Conservation (phyloP, 495 filamentous ascomycete species). For the Filosporella fistucella region DNA sequence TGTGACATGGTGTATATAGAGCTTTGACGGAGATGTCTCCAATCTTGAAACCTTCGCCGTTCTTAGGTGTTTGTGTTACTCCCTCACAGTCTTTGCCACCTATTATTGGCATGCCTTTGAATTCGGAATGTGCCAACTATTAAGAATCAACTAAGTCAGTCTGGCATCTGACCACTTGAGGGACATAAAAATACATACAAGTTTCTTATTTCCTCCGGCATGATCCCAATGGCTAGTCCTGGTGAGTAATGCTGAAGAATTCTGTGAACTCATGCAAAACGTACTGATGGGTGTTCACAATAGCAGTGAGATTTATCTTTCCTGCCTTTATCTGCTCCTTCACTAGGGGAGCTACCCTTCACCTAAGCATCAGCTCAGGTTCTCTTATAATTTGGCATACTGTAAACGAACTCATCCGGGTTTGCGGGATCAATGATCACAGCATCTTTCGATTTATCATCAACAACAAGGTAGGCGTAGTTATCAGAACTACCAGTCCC, state of each 20-base stretch:
- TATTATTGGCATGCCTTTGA: conserved; percentile 55
- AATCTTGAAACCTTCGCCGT: conserved; percentile 77
- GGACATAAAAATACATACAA: conserved; percentile 42
- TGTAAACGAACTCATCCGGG: conserved; percentile 71
- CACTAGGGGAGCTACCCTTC: conserved; percentile 76
- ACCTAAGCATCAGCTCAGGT: conserved; percentile 2
- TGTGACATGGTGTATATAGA: conserved; percentile 96
- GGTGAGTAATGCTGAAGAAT: conserved; percentile 9
- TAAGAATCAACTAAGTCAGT: conserved; percentile 15
- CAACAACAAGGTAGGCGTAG: conserved; percentile 92
- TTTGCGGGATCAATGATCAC: conserved; percentile 94
- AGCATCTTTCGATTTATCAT: conserved; percentile 86
- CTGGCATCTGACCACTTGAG: not conserved
- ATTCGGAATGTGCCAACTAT: conserved; percentile 65
- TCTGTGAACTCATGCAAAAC: conserved; percentile 20
- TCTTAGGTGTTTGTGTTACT: conserved; percentile 67
- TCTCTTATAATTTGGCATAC: not conserved
- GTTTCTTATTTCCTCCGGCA: conserved; percentile 81
- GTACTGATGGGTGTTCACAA: conserved; percentile 97
- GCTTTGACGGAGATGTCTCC: conserved; percentile 83
- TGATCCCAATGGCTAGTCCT: conserved; percentile 82
- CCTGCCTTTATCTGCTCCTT: conserved; percentile 65
- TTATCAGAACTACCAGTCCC: conserved; percentile 90
- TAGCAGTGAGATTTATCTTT: conserved; percentile 77
- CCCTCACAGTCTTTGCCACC: conserved; percentile 83